Conservation (phyloP, 306 rosid genomes). For the Abrus pulchellus region DNA sequence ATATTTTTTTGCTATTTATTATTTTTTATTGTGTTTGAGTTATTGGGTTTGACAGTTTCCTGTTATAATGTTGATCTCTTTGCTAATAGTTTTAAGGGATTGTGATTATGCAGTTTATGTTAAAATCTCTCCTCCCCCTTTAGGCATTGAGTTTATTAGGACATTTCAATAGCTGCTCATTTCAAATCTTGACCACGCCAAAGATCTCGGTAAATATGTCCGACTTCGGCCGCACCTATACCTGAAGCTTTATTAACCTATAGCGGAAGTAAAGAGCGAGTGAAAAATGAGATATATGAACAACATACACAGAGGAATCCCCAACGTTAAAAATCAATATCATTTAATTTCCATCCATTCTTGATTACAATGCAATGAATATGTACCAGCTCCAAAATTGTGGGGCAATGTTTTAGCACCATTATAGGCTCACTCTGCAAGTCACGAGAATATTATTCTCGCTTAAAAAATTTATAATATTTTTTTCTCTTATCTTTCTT, state of each 20-base stretch:
- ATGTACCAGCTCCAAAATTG: not conserved
- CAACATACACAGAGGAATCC: not conserved
- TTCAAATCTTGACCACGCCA: too few relatives aligned
- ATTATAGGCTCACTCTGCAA: not conserved
- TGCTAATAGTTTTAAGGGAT: not conserved
- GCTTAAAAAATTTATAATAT: too few relatives aligned
- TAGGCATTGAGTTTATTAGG: not conserved
- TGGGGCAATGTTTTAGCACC: not conserved
- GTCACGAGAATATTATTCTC: not conserved
- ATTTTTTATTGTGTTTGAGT: too few relatives aligned
- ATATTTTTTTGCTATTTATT: too few relatives aligned
- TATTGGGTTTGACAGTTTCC: too few relatives aligned
- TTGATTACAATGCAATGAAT: not conserved
- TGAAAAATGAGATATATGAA: too few relatives aligned
- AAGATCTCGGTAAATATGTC: too few relatives aligned
- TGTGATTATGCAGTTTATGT: not conserved
- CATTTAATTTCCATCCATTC: not conserved
- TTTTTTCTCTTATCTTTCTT: too few relatives aligned
- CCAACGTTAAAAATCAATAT: not conserved
- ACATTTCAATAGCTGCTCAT: not conserved
- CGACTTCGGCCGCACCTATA: too few relatives aligned
- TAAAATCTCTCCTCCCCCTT: not conserved
- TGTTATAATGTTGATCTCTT: not conserved
- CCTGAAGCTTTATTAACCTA: too few relatives aligned
- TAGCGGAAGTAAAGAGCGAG: too few relatives aligned